A percentile compares a stretch with the other conserved stretches of the same genome.
phyloP scores from a whole-genome alignment of 495 filamentous ascomycete genomes.

The Trichoderma gamsii region DNA sequence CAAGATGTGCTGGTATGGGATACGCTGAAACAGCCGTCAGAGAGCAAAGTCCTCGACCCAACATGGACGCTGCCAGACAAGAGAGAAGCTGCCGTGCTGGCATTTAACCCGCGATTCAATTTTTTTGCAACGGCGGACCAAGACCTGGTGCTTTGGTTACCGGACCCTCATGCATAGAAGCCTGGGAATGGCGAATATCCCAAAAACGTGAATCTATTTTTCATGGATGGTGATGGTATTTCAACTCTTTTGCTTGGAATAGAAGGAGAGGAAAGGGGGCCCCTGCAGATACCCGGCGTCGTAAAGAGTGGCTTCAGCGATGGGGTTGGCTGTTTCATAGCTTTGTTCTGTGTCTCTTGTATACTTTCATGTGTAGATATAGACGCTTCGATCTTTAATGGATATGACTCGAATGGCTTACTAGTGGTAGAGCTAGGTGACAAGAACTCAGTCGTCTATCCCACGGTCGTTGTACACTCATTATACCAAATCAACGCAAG shows the following conservation, averaged over 20 bases:
- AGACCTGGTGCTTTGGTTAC: constrained; percentile 86
- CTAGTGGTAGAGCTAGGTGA: neutral
- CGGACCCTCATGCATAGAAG: constrained; percentile 54
- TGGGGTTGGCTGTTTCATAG: neutral
- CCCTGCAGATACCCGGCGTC: constrained; percentile 7
- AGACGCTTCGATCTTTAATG: neutral
- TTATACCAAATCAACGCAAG: neutral
- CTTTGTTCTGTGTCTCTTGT: neutral
- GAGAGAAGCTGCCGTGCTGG: constrained; percentile 64
- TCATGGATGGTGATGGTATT: neutral
- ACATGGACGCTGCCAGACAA: constrained; percentile 56
- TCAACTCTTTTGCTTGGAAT: neutral
- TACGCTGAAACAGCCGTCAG: constrained; percentile 47
- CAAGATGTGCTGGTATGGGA: constrained; percentile 80
- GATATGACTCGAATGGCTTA: neutral
- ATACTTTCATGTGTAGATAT: neutral
- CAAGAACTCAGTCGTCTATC: neutral
- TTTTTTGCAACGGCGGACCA: constrained; percentile 82
- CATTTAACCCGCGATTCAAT: constrained; percentile 85
- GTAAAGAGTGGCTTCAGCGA: neutral
- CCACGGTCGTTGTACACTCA: neutral
- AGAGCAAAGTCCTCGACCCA: constrained; percentile 59
- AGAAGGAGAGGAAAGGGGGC: neutral
- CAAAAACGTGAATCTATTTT: neutral
- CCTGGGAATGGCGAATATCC: constrained; percentile 8